These are phyloP conservation scores for Cyberlindnera mississippiensis DNA, from an alignment of 805 yeast species.

Conservation along the genomic window DNA sequence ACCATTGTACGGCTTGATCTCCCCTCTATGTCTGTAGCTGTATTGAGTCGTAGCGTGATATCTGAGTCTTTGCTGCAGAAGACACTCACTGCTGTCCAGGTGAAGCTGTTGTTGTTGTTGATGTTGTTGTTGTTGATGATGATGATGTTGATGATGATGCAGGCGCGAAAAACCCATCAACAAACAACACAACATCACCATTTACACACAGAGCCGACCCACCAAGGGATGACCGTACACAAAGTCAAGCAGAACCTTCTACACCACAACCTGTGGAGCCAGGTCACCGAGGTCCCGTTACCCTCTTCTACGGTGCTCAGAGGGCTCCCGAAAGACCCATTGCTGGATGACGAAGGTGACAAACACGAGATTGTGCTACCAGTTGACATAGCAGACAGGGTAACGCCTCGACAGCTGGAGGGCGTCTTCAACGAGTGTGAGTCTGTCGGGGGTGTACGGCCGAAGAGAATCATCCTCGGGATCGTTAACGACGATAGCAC, in stretches of 20 bases:
- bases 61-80: too few relatives aligned
- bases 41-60: too few relatives aligned
- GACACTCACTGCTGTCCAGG: too few relatives aligned
- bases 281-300: conserved; percentile 14
- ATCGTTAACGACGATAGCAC: conserved; percentile 65
- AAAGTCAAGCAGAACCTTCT: conserved; percentile 24
- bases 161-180: too few relatives aligned
- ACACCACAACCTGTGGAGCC: conserved; percentile 24
- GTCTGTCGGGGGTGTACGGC: conserved; percentile 24
- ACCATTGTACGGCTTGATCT: too few relatives aligned
- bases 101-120: too few relatives aligned
- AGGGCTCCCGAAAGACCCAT: conserved; percentile 24
- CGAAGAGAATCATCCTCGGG: conserved; percentile 48
- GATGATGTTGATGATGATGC: too few relatives aligned
- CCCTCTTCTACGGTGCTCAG: conserved; percentile 7
- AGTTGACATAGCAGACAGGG: conserved; percentile 3
- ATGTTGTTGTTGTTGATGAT: too few relatives aligned
- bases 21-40: too few relatives aligned
- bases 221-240: neutral
- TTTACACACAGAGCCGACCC: too few relatives aligned
- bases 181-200: neutral
- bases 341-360: conserved; percentile 19
- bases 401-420: conserved; percentile 39
- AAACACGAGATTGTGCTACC: conserved; percentile 9
- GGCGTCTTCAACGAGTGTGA: conserved; percentile 34